Evolutionary conservation across 768 basidiomycete species (phyloP), one percentile per base, ranked within the genome.

Genomic region (Tulasnella sp.): DNA sequence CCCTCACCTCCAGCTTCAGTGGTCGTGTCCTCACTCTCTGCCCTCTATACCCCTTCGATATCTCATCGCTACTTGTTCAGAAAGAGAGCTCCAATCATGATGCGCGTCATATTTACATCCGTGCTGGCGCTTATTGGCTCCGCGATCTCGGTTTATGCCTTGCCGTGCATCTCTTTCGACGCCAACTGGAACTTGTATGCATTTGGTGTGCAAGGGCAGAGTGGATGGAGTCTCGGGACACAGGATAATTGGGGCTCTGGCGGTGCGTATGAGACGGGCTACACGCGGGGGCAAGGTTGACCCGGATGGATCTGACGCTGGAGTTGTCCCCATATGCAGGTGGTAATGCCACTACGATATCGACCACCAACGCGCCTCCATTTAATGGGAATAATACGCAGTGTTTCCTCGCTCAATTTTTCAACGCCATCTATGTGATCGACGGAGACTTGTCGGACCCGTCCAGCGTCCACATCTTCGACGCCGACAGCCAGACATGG

Each of bases 401-500:
- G 48, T 75, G 74, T 63, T 64, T 64, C 64, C 63, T 68, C 26
- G 41, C 62, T 29, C 68, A 68, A 81, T 93, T 84, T 73, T 77
- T 76, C 68, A 95, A 95, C 65, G 84, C 89, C 41, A 76, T 95
- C 67, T 95, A 95, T 66, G 82, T 93, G 27, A 70, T 92, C 43
- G 84, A 85, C 65, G 90, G 81, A 1, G 88, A 95, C 71, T 72
- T 77, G 9, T 73, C 82, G 23, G 86, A 82, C 66, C 78, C 85
- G 0, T 78, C 83, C 3, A 75, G 77, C 58, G 71, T 96, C 52
- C 83, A 92, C 74, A 86, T 96, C 61, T 96, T 84, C 73, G 80
- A 92, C 66, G 88, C 85, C 4, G 68, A 64, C 23, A 61, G 63
- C 24, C 58, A 66, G 30, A 64, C 84, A 0, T 95, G 93, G 93